Evolutionary conservation across 495 filamentous ascomycete genomes (phyloP).

Genomic region (Penicillium coffeae): DNA sequence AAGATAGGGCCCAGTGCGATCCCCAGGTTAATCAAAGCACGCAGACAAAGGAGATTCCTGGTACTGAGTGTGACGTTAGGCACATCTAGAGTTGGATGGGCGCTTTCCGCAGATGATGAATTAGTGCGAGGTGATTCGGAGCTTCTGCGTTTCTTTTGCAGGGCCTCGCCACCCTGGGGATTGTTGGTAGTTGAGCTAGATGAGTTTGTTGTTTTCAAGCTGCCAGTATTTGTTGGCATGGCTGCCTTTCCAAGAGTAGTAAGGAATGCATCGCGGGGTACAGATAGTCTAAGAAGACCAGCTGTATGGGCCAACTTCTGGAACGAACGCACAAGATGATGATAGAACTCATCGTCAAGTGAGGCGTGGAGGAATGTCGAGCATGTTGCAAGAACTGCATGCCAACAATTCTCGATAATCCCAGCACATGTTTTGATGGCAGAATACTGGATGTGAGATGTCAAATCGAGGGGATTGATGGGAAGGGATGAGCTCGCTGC

Average conservation of each 20-base stretch:
- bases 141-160: constrained; percentile 41
- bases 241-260: constrained; percentile 91
- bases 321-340: constrained; percentile 85
- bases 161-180: constrained; percentile 17
- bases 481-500: constrained; percentile 61
- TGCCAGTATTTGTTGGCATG: constrained; percentile 66
- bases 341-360: constrained; percentile 91
- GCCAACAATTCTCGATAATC: constrained; percentile 91
- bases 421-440: constrained; percentile 72
- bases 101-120: constrained; percentile 19
- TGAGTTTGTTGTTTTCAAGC: constrained; percentile 34
- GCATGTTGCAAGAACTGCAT: constrained; percentile 86
- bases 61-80: constrained; percentile 62
- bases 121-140: constrained; percentile 16
- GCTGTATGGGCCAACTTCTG: constrained; percentile 96
- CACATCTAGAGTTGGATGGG: constrained; percentile 18
- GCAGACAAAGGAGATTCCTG: constrained; percentile 81
- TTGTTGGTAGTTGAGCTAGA: constrained; percentile 9
- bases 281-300: constrained; percentile 75
- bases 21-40: constrained; percentile 87
- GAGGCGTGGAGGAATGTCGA: constrained; percentile 92
- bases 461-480: constrained; percentile 72
- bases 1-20: constrained; percentile 91
- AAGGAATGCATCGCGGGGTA: constrained; percentile 89
- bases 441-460: constrained; percentile 63